phyloP scores from a whole-genome alignment of 768 basidiomycete species.

The Podaxis rugospora region DNA sequence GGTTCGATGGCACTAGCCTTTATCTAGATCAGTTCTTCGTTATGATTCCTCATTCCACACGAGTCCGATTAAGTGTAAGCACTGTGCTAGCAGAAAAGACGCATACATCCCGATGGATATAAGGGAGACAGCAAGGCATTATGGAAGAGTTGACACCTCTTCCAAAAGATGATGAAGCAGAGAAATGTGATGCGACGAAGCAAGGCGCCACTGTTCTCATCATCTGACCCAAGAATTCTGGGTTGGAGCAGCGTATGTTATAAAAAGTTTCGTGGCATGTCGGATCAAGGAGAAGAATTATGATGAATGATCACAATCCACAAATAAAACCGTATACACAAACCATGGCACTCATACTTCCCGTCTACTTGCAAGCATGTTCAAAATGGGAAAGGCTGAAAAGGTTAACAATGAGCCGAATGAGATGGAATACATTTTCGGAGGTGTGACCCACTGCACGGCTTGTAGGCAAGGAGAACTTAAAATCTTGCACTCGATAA shows the following conservation, averaged over 20 bases:
- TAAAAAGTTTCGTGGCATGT: background rate
- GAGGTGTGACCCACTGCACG: slow-evolving; percentile 45
- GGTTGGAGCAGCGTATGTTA: slow-evolving; percentile 9
- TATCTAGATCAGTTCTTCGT: background rate
- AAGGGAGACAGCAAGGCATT: slow-evolving; percentile 22
- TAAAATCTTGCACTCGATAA: slow-evolving; percentile 50
- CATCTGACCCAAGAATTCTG: slow-evolving; percentile 24
- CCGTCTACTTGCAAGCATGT: background rate
- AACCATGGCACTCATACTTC: background rate
- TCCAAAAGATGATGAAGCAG: slow-evolving; percentile 44
- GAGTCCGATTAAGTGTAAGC: background rate
- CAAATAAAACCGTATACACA: background rate
- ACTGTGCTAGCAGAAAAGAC: background rate
- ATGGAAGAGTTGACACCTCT: slow-evolving; percentile 49
- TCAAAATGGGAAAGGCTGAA: slow-evolving; percentile 13
- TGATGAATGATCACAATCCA: background rate
- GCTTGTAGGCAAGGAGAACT: slow-evolving; percentile 31
- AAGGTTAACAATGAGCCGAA: slow-evolving; percentile 11
- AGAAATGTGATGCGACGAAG: slow-evolving; percentile 53
- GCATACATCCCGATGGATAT: slow-evolving; percentile 11
- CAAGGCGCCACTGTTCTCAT: slow-evolving; percentile 48
- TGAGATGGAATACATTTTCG: slow-evolving; percentile 32
- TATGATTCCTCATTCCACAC: background rate
- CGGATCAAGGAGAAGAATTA: background rate
- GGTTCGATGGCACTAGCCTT: background rate